A percentile compares a stretch with the other conserved stretches of the same genome.
Conservation (phyloP, 2,329 filamentous ascomycete genomes). For the Eutypa lata region DNA sequence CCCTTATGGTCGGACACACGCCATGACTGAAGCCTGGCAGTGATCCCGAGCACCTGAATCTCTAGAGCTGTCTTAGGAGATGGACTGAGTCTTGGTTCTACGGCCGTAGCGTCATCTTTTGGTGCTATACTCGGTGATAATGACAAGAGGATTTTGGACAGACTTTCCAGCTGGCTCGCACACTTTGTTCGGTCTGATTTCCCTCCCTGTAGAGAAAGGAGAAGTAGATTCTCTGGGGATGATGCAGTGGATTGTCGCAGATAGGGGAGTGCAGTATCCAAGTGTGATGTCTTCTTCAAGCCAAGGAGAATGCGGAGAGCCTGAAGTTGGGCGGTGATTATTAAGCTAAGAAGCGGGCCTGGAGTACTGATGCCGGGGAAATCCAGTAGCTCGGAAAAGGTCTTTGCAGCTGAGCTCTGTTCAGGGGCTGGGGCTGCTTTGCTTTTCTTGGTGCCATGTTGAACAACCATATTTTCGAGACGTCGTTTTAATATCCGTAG, state of each 20-base stretch:
- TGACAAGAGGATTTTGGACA: constrained; percentile 63
- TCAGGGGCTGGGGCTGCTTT: constrained; percentile 26
- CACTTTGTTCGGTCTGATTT: constrained; percentile 53
- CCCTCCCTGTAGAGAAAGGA: constrained; percentile 40
- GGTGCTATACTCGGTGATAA: constrained; percentile 65
- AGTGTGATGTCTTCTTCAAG: constrained; percentile 55
- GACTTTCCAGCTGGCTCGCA: constrained; percentile 61
- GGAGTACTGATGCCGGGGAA: constrained; percentile 48
- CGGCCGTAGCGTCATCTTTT: constrained; percentile 56
- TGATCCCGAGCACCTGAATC: constrained; percentile 62
- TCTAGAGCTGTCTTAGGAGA: constrained; percentile 57
- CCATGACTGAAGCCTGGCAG: constrained; percentile 64
- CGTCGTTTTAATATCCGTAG: constrained; percentile 62
- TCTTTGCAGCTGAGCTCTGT: constrained; percentile 36
- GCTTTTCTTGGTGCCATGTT: constrained; percentile 28
- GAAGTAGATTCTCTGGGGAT: constrained; percentile 58
- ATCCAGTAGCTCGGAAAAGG: constrained; percentile 58
- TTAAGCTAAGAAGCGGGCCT: constrained; percentile 46
- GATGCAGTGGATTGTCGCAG: constrained; percentile 50
- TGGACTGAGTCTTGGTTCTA: constrained; percentile 52
- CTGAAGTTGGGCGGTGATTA: constrained; percentile 64
- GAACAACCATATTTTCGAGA: constrained; percentile 42
- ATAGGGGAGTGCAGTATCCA: constrained; percentile 55
- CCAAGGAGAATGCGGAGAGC: constrained; percentile 61
- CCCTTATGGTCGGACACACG: constrained; percentile 56